A percentile compares a stretch with the other conserved stretches of the same genome.
Evolutionary conservation across 23 red algal species (phyloP).

Genomic region (Pyropia haitanensis): DNA sequence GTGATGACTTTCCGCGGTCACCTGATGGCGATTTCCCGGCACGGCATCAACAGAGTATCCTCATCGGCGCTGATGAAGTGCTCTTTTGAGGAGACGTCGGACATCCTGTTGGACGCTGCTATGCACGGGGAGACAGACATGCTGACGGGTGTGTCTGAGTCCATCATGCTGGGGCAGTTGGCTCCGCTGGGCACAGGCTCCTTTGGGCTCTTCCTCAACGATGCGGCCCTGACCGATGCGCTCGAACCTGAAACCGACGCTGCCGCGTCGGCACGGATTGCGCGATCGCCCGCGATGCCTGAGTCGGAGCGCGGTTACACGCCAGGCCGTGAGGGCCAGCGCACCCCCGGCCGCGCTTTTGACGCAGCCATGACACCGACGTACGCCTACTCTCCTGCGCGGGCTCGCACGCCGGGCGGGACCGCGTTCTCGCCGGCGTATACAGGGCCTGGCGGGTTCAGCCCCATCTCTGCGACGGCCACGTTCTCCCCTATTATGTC

Average conservation of each 20-base stretch:
- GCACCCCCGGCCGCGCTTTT: conserved; percentile 13
- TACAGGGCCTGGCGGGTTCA: conserved; percentile 34
- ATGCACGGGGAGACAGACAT: conserved; percentile 61
- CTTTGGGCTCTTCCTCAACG: conserved; percentile 84
- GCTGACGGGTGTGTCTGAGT: conserved; percentile 72
- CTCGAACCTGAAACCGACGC: conserved; percentile 28
- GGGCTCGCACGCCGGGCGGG: conserved; percentile 20
- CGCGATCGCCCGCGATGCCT: conserved; percentile 7
- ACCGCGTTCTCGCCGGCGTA: conserved; percentile 2
- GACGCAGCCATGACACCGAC: conserved; percentile 16
- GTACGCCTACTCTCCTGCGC: conserved; percentile 58
- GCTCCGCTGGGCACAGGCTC: conserved; percentile 75
- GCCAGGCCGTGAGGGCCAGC: conserved; percentile 40
- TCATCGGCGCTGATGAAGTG: conserved; percentile 80
- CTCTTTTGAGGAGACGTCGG: conserved; percentile 96
- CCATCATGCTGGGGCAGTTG: conserved; percentile 95
- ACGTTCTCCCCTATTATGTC: conserved; percentile 41
- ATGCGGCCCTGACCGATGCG: conserved; percentile 51
- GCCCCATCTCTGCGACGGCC: conserved; percentile 34
- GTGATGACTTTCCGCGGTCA: conserved; percentile 93
- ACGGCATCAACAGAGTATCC: conserved; percentile 83
- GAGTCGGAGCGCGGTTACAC: conserved; percentile 5
- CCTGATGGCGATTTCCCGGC: conserved; percentile 83
- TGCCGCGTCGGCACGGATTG: conserved; percentile 1
- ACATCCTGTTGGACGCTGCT: conserved; percentile 83